A percentile compares a stretch with the other conserved stretches of the same genome.
phyloP scores from a whole-genome alignment of 768 basidiomycete genomes.

The Boletus rubescentipes region DNA sequence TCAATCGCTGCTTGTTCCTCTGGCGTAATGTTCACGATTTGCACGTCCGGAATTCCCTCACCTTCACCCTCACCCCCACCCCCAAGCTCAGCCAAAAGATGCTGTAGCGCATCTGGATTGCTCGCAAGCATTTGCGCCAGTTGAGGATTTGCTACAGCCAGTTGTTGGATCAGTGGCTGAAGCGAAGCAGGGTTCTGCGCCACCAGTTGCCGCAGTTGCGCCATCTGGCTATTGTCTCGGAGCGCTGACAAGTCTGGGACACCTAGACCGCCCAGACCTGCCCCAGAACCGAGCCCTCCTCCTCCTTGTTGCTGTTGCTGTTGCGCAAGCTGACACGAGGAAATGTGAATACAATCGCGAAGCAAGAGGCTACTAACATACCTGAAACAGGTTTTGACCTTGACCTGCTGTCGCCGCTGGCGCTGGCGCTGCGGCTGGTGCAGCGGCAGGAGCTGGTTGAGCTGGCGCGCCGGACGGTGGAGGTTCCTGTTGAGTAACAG shows the following conservation, averaged over 20 bases:
- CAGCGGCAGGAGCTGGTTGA: conserved; percentile 36
- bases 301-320: conserved; percentile 49
- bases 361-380: conserved; percentile 30
- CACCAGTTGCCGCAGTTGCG: conserved; percentile 70
- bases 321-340: conserved; percentile 60
- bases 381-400: conserved; percentile 88
- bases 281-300: conserved; percentile 27
- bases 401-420: conserved; percentile 35
- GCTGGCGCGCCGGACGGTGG: conserved; percentile 43
- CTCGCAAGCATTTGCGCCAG: conserved; percentile 65
- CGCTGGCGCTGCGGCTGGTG: conserved; percentile 30
- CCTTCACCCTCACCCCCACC: conserved; percentile 41
- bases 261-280: conserved; percentile 19
- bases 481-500: conserved; percentile 56
- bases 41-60: conserved; percentile 30
- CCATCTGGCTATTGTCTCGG: conserved; percentile 62
- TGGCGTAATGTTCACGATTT: conserved; percentile 71
- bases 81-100: conserved; percentile 55
- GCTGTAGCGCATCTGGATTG: conserved; percentile 70
- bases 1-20: conserved; percentile 90
- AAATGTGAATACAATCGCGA: background rate
- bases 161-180: conserved; percentile 82
- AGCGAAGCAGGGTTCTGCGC: conserved; percentile 73
- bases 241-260: conserved; percentile 52
- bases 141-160: conserved; percentile 70